phyloP scores from a whole-genome alignment of 2,329 filamentous ascomycete genomes.

The Neoarthrinium moseri region DNA sequence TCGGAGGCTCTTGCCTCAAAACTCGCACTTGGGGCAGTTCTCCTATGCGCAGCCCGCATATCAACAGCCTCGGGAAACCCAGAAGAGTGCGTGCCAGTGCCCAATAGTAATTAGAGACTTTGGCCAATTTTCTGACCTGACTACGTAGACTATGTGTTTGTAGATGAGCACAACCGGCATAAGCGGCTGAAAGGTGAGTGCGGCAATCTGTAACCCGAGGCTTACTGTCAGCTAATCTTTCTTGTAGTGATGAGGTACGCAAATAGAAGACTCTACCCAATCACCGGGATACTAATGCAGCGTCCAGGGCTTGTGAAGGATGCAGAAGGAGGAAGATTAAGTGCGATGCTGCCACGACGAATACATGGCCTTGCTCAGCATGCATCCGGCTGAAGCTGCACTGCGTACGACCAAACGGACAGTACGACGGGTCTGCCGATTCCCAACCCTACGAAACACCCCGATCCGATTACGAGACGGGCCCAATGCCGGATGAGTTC shows the following conservation, averaged over 20 bases:
- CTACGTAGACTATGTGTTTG: constrained; percentile 88
- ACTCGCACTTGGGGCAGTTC: constrained; percentile 71
- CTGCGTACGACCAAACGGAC: constrained; percentile 84
- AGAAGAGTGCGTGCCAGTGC: constrained; percentile 67
- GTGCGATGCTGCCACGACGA: constrained; percentile 94
- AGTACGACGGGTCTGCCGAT: constrained; percentile 61
- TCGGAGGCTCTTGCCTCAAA: constrained; percentile 65
- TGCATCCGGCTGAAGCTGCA: constrained; percentile 90
- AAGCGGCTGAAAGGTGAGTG: constrained; percentile 86
- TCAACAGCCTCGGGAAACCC: constrained; percentile 67
- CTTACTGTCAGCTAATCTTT: neutral
- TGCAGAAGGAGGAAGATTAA: constrained; percentile 96
- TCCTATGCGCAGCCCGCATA: constrained; percentile 66
- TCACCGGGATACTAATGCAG: constrained; percentile 9
- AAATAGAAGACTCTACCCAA: too few species aligned
- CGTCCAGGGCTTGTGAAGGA: constrained; percentile 98
- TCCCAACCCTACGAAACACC: constrained; percentile 49
- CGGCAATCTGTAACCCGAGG: constrained; percentile 4
- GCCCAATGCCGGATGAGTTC: constrained; percentile 43
- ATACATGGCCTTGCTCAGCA: constrained; percentile 95
- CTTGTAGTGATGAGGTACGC: constrained; percentile 10
- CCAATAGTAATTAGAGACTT: neutral
- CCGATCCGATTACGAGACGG: constrained; percentile 38
- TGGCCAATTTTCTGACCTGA: constrained; percentile 14
- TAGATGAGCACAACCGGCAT: constrained; percentile 97